phyloP scores from a whole-genome alignment of 164 flowering plant species.

The Vitis amurensis region DNA sequence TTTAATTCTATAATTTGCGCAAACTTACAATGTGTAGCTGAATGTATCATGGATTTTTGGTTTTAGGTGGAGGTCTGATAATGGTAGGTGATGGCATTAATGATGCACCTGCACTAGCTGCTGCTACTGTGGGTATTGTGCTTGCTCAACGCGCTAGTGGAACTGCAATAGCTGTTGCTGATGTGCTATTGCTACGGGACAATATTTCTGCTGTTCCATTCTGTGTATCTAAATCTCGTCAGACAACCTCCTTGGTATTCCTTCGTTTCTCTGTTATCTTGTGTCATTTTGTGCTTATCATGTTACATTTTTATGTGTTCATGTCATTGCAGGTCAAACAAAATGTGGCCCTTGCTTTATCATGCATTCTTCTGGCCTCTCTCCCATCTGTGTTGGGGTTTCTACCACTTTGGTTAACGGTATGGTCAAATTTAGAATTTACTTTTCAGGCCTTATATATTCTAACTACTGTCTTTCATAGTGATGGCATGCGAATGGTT shows the following conservation, averaged over 20 bases:
- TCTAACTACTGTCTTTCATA: no score
- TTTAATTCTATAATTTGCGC: no score
- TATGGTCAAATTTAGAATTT: constrained; percentile 29
- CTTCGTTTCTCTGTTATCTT: neutral
- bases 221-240: constrained; percentile 88
- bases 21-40: neutral
- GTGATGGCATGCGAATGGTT: no score
- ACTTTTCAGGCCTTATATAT: no score
- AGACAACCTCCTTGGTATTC: constrained; percentile 89
- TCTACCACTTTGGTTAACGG: constrained; percentile 97
- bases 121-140: constrained; percentile 94
- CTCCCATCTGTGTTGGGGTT: constrained; percentile 95
- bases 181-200: constrained; percentile 86
- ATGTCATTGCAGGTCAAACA: constrained; percentile 73
- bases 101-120: constrained; percentile 99
- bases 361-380: constrained; percentile 78
- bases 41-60: constrained; percentile 8
- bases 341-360: constrained; percentile 88
- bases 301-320: constrained; percentile 2
- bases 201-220: constrained; percentile 91
- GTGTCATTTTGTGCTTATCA: neutral
- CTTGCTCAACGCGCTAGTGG: constrained; percentile 99
- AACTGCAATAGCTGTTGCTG: constrained; percentile 96
- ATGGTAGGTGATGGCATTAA: constrained; percentile 99
- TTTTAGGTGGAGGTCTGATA: constrained; percentile 81